Conservation (phyloP, 306 rosid genomes). For the Clitoria ternatea region DNA sequence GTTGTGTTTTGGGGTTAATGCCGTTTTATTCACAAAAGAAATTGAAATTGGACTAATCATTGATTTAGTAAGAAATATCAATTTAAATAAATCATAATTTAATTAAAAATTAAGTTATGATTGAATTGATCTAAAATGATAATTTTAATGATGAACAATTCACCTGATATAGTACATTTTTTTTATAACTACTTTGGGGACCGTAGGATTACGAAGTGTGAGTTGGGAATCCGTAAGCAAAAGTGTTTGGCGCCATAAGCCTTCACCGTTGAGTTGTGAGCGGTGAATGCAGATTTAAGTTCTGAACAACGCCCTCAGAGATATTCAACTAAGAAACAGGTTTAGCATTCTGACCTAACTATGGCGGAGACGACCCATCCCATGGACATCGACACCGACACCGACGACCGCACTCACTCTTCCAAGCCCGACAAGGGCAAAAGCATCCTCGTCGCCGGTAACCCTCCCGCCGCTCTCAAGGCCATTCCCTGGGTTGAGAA, state of each 20-base stretch:
- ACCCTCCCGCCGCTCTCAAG: slow-evolving; percentile 30
- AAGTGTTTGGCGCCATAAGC: slow-evolving; percentile 23
- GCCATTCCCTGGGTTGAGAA: slow-evolving; percentile 91
- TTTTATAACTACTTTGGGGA: too few species aligned
- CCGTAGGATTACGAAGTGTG: neutral
- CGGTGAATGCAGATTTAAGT: neutral
- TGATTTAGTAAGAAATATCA: too few species aligned
- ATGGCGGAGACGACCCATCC: slow-evolving; percentile 46
- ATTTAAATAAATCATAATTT: too few species aligned
- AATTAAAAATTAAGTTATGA: too few species aligned
- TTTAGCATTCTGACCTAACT: neutral
- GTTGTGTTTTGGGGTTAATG: too few species aligned
- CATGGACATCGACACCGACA: slow-evolving; percentile 66
- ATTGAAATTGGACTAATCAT: too few species aligned
- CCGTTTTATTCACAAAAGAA: too few species aligned
- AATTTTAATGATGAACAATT: too few species aligned
- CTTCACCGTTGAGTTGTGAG: neutral
- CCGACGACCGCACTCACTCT: slow-evolving; percentile 19
- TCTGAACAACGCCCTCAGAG: neutral
- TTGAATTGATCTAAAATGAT: too few species aligned
- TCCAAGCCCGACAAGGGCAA: slow-evolving; percentile 42
- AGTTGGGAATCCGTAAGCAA: neutral
- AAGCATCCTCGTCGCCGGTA: slow-evolving; percentile 27
- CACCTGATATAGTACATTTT: too few species aligned
- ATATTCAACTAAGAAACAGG: neutral